A percentile compares a stretch with the other conserved stretches of the same genome.
phyloP scores from a whole-genome alignment of 1,284 basidiomycete species.

The Sutorius eximius region DNA sequence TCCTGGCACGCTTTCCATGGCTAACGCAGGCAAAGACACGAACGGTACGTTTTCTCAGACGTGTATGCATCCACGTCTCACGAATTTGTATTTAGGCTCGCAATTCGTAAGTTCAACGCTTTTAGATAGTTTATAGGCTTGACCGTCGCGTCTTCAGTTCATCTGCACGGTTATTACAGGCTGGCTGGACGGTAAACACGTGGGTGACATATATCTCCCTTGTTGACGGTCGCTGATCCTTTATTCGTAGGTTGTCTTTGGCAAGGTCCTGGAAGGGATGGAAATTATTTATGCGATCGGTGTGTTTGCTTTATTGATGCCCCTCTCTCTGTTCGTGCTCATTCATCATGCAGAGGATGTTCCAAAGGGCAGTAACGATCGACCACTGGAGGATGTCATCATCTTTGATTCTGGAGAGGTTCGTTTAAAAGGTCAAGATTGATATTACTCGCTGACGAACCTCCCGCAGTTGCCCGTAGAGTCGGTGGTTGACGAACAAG shows the following conservation, averaged over 20 bases:
- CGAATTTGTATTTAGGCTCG: conserved; percentile 50
- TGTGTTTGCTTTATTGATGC: conserved; percentile 31
- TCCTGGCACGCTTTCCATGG: conserved; percentile 89
- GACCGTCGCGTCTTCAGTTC: conserved; percentile 50
- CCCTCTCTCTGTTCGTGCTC: conserved; percentile 8
- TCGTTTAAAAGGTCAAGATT: conserved; percentile 18
- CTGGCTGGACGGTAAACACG: conserved; percentile 78
- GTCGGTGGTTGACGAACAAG: conserved; percentile 57
- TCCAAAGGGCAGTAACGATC: conserved; percentile 66
- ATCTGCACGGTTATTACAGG: conserved; percentile 78
- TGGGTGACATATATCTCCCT: conserved; percentile 23
- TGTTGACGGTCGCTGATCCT: not conserved
- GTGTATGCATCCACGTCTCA: conserved; percentile 2
- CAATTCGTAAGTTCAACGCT: conserved; percentile 62
- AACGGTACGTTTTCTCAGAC: conserved; percentile 54
- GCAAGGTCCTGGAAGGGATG: conserved; percentile 88
- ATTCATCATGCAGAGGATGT: conserved; percentile 62
- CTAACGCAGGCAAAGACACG: conserved; percentile 86
- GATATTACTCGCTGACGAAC: conserved; percentile 4
- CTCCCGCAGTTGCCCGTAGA: conserved; percentile 62
- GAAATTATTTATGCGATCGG: conserved; percentile 77
- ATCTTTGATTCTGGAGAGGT: conserved; percentile 87
- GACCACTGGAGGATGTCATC: conserved; percentile 69
- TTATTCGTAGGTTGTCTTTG: conserved; percentile 78
- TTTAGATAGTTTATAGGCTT: conserved; percentile 2